Base-by-base conservation (phyloP, 495 filamentous ascomycete species). In the Penicillium cosmopolitanum region DNA sequence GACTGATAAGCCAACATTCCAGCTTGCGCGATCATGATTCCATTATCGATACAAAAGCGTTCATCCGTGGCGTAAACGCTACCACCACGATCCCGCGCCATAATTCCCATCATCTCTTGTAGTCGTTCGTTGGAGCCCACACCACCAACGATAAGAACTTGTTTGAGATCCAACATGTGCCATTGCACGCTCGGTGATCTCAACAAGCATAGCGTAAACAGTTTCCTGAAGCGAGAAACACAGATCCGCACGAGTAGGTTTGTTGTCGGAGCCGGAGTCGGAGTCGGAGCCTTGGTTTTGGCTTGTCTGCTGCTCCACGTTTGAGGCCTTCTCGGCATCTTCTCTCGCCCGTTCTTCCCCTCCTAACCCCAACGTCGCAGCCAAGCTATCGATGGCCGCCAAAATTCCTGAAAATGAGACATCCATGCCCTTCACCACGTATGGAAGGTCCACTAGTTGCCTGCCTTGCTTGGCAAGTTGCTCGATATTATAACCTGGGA, bases 21-120 rank as follows among this genome's bases (percentile, higher is more conserved):
- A 10, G 95, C 95, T 77, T 98, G 95, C 12, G 95, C 95, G 77
- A 98, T 98, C 95, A 98, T 98, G 58, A 98, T 97, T 44, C 95
- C 96, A 68, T 98, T 98, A 76, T 98, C 96, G 62, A 98, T 98
- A 68, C 95, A 98, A 75, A 96, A 98, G 47, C 95, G 84, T 76
- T 98, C 93, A 73, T 98, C 94, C 1, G 94, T 98, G 9, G 93
- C 93, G 78, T 89, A 97, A 18, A 97, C 90, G 71, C 84, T 92
- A 0, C 95, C 95, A 16, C 92, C 90, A 35, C 96, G 80, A 71
- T 96, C 92, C 40, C 80, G 79, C n/a, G 93, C 95, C 95, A 98
- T 98, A 9, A 89, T 74, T 1, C 89, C 92, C 96, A 98, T 98
- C 95, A 98, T 98, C 68, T 96, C 87, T 77, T 98, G 95, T 63